These are phyloP conservation scores for Verbascum thapsus DNA, from an alignment of 257 asterid species.

Conservation along the genomic window DNA sequence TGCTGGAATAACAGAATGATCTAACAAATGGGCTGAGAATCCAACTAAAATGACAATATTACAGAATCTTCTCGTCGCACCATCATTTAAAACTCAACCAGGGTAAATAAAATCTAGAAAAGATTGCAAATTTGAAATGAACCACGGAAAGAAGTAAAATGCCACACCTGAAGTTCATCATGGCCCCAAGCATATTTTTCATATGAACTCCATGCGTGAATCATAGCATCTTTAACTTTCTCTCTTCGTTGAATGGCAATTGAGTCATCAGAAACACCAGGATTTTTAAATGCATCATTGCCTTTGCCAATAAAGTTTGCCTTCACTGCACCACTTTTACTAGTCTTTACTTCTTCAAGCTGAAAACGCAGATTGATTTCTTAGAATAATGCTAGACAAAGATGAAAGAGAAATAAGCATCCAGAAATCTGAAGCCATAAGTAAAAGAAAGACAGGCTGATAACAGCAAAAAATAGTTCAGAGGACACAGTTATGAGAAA, in stretches of 20 bases:
- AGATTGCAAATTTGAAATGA: constrained; percentile 2
- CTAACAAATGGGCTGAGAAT: too few relatives aligned
- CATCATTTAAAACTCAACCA: too few relatives aligned
- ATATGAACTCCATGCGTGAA: constrained; percentile 96
- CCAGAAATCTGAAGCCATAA: too few relatives aligned
- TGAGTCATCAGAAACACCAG: constrained; percentile 58
- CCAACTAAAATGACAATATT: too few relatives aligned
- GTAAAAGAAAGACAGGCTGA: too few relatives aligned
- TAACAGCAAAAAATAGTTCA: too few relatives aligned
- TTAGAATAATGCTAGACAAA: constrained; percentile 13
- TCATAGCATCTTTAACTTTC: constrained; percentile 92
- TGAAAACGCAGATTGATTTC: constrained; percentile 39
- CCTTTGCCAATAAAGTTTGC: constrained; percentile 30
- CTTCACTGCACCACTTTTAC: constrained; percentile 38
- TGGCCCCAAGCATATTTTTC: constrained; percentile 99
- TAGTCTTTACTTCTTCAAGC: constrained; percentile 69
- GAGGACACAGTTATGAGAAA: too few relatives aligned
- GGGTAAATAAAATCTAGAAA: too few relatives aligned
- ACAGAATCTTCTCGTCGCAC: too few relatives aligned
- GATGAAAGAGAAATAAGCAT: too few relatives aligned
- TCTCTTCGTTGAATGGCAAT: constrained; percentile 68
- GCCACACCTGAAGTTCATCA: constrained; percentile 90
- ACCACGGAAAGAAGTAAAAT: constrained; percentile 17
- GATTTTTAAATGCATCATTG: constrained; percentile 22
- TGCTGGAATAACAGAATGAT: too few relatives aligned